Base-by-base conservation (phyloP, 495 filamentous ascomycete species). In the Halenospora varia region DNA sequence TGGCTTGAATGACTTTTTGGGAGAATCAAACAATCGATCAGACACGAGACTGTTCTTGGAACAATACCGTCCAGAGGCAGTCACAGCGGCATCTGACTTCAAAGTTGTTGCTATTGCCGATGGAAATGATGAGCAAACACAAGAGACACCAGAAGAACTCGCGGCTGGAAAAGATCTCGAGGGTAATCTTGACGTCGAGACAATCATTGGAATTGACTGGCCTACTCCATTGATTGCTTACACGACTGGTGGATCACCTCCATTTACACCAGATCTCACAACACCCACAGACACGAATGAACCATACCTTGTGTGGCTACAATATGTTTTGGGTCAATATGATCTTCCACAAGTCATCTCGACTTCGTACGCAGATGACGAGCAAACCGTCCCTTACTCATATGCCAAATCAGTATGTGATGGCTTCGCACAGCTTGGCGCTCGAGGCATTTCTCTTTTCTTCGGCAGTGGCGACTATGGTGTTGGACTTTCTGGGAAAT, bases 391-490 rank as follows among this genome's bases (percentile, higher is more conserved):
- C 0, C 89, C 89, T 0, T 66, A 68, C 10, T 66, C 74, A 0
- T 92, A 92, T 66, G 75, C 84, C 0, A 71, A 71, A 23, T 75
- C 76, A 6, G 85, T 86, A 15, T 93, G 89, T 68, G 81, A 82
- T 68, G 61, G 88, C 53, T 85, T 90, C 56, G 87, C 81, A 19
- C 82, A 87, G 39, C 78, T 92, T 2, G 81, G 87, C 2, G 82
- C 83, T 0, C 82, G 88, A 13, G 89, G 89, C 0, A 82, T 87
- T 1, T 81, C 85, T 0, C 73, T 90, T 0, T 72, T 92, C 23
- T 86, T 88, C 64, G 79, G 84, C 2, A 83, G 81, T n/a, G 90
- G 89, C 2, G 88, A 92, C 64, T 74, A 77, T 15, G 85, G 89
- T 9, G 80, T 82, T 1, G 85, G 84, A 2, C 60, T 25, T 60